These are phyloP conservation scores for Cronartium quercuum DNA, from an alignment of 1,284 basidiomycete species.

Conservation along the genomic window DNA sequence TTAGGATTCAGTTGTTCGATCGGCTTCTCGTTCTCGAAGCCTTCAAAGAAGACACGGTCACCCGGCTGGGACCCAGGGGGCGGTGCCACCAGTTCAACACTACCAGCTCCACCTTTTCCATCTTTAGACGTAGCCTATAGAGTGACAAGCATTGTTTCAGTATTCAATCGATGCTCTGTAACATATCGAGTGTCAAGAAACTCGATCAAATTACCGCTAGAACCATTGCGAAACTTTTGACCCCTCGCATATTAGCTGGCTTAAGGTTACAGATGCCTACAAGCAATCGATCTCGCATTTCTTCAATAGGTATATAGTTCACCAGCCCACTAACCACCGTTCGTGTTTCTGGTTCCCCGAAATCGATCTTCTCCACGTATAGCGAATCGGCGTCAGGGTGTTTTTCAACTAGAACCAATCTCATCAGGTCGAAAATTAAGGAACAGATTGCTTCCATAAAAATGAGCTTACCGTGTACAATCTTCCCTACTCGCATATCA, in stretches of 20 bases:
- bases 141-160: too few relatives aligned
- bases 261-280: conserved; percentile 91
- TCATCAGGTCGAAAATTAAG: neutral
- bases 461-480: conserved; percentile 66
- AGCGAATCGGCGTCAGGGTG: conserved; percentile 90
- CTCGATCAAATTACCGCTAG: conserved; percentile 61
- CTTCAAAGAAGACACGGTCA: conserved; percentile 88
- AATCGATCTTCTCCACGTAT: conserved; percentile 90
- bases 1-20: conserved; percentile 84
- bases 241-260: conserved; percentile 87
- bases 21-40: conserved; percentile 54
- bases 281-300: conserved; percentile 77
- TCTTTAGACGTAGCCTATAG: conserved; percentile 73
- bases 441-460: neutral
- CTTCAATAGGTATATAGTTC: conserved; percentile 85
- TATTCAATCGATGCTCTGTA: too few relatives aligned
- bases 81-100: conserved; percentile 78
- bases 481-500: conserved; percentile 73
- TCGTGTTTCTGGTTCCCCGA: conserved; percentile 83
- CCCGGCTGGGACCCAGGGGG: conserved; percentile 79
- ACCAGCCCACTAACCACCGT: conserved; percentile 93
- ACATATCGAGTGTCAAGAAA: neutral
- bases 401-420: conserved; percentile 62
- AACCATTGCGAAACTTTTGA: conserved; percentile 95
- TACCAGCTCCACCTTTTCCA: conserved; percentile 62